phyloP scores from a whole-genome alignment of 495 filamentous ascomycete genomes.

The Bacidia rubella region DNA sequence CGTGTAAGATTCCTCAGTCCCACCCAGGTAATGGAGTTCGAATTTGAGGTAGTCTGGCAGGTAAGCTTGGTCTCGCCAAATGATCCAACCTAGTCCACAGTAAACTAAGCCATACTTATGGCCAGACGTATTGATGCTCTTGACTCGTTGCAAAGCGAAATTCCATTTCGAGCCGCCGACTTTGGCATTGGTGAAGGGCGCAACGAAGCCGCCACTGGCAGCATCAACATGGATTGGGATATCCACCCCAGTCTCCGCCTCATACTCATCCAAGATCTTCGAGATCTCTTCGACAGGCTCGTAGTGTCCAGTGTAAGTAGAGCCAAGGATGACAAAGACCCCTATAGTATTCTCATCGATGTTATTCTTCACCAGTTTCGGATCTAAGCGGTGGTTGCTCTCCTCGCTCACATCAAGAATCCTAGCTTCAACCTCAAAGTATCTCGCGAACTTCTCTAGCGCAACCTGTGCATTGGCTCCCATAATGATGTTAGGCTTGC shows the following conservation, averaged over 20 bases:
- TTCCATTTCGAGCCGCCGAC: conserved; percentile 51
- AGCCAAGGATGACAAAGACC: conserved; percentile 60
- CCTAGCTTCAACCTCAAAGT: conserved; percentile 65
- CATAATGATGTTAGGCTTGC: conserved; percentile 63
- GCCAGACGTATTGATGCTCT: conserved; percentile 61
- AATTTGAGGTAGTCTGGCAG: conserved; percentile 62
- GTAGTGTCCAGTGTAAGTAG: conserved; percentile 65
- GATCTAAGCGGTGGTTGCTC: conserved; percentile 49
- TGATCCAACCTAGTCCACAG: conserved; percentile 59
- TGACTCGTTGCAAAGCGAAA: conserved; percentile 57
- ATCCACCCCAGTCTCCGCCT: conserved; percentile 47
- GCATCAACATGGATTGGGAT: conserved; percentile 70
- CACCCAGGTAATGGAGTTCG: conserved; percentile 62
- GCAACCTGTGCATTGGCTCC: conserved; percentile 67
- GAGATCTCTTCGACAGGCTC: conserved; percentile 61
- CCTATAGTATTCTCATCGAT: conserved; percentile 72
- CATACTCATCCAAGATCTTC: conserved; percentile 49
- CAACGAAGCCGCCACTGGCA: conserved; percentile 59
- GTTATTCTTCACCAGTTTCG: conserved; percentile 47
- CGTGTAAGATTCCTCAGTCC: conserved; percentile 59
- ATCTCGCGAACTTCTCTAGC: conserved; percentile 55
- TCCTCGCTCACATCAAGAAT: conserved; percentile 53
- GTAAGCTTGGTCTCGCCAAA: conserved; percentile 55
- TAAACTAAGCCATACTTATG: conserved; percentile 56
- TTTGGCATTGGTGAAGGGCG: conserved; percentile 53